These are phyloP conservation scores for Sarcocystis neurona DNA, from an alignment of 169 alveolate genomes.

Conservation along the genomic window DNA sequence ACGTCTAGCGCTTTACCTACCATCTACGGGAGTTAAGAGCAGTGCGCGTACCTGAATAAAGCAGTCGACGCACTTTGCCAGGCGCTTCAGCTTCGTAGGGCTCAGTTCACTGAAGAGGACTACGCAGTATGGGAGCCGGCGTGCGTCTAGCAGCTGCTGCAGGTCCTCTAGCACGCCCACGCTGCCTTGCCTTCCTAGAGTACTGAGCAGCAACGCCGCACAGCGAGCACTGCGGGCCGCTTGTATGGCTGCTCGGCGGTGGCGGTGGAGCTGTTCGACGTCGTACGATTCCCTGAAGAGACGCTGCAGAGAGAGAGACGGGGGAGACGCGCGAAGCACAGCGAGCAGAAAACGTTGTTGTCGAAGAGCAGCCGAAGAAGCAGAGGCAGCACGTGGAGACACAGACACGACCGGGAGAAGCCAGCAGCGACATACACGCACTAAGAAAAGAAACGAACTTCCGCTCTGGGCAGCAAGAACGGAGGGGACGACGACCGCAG, in stretches of 20 bases:
- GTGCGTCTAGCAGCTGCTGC: constrained; percentile 73
- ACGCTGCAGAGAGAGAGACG: constrained; percentile 20
- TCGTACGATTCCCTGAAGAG: constrained; percentile 65
- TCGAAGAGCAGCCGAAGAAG: no score
- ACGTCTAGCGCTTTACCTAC: no score
- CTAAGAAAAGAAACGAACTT: no score
- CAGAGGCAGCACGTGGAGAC: no score
- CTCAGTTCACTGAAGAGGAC: constrained; percentile 64
- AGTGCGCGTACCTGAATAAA: constrained; percentile 32
- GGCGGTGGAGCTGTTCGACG: constrained; percentile 56
- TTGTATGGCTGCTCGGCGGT: constrained; percentile 64
- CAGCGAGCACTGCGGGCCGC: constrained; percentile 73
- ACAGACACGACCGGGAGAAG: no score
- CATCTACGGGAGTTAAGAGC: constrained; percentile 10
- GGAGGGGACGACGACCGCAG: no score
- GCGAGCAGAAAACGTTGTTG: no score
- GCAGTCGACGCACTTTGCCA: constrained; percentile 38
- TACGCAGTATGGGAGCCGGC: constrained; percentile 66
- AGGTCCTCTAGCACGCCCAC: constrained; percentile 83
- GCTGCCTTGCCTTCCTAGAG: constrained; percentile 93
- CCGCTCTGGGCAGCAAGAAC: no score
- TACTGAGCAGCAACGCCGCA: constrained; percentile 87
- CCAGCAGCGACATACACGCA: no score
- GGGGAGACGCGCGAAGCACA: no score
- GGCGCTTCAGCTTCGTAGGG: constrained; percentile 55